Evolutionary conservation across 169 alveolate species (phyloP), one percentile per base, ranked within the genome.

Genomic region (Eimeria praecox): DNA sequence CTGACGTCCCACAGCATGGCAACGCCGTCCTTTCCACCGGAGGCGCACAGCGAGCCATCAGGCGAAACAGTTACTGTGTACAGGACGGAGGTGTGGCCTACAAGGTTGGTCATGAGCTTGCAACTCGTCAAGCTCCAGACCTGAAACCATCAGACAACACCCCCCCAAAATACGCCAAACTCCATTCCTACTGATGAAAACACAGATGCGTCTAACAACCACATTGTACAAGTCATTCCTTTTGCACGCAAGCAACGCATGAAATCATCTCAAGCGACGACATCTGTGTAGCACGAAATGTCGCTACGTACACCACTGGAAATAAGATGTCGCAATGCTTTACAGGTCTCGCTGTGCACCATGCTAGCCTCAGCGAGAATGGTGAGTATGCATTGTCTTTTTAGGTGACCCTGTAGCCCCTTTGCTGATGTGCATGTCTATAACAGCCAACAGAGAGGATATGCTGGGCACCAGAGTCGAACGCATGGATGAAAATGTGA

Each of bases 21-120:
- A 59, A 98, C 98, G 77, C 99, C 99, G 95, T 99, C 99, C 97
- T 99, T 98, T n/a, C 99, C 99, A 12, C 99, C 99, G 33, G 99
- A 99, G 20, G 99, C 99, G 97, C 99, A 98, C 94, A 99, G 98
- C 18, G 99, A 98, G 14, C 99, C 99, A 95, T 99, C 99, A 9
- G 99, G 99, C 35, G 99, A 98, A 91, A 99, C 98, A 44, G 99
- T 97, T 77, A 99, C 98, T 80, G 99, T 97, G 98, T 98, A 98
- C 90, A 99, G 98, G 80, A 98, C 99, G 52, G 99, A 99, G 20
- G 99, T 98, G 98, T 99, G 99, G 88, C 99, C 99, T 49, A 97
- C 98, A 95, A 99, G 97, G 97, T 98, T 98, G 97, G 98, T 98
- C 97, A 98, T 98, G 94, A 98, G 98, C 96, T 98, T 98, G 98